Percentiles rank a stretch among this genome's conserved stretches.
Evolutionary conservation across 2,329 filamentous ascomycete species (phyloP).

Genomic region (Fusarium oxysporum): DNA sequence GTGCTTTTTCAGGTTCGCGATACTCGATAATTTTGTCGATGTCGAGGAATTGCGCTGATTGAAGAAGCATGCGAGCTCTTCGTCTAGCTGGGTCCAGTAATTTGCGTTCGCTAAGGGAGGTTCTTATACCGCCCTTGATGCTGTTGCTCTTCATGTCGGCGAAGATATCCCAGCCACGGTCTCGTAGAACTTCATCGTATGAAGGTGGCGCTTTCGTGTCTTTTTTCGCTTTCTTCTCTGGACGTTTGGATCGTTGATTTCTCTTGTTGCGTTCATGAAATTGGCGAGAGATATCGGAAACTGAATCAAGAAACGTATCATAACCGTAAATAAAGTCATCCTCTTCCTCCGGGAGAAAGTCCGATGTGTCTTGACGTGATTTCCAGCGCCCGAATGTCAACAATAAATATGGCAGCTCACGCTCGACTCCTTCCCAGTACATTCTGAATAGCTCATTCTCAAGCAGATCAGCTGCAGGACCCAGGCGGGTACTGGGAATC

Average conservation of each 20-base stretch:
- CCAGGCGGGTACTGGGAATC: constrained; percentile 8
- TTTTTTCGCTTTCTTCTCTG: neutral
- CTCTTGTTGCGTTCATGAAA: constrained; percentile 45
- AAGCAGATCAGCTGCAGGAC: constrained; percentile 4
- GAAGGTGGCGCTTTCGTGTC: constrained; percentile 21
- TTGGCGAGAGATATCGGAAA: constrained; percentile 47
- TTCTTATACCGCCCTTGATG: constrained; percentile 6
- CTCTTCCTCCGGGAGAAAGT: constrained; percentile 42
- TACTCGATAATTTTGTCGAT: constrained; percentile 55
- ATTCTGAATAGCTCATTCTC: constrained; percentile 34
- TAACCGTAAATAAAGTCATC: constrained; percentile 51
- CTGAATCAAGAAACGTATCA: constrained; percentile 54
- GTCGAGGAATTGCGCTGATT: constrained; percentile 51
- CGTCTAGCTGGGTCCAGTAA: constrained; percentile 18
- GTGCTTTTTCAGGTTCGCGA: constrained; percentile 39
- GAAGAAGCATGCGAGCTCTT: constrained; percentile 48
- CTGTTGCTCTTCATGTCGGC: constrained; percentile 40
- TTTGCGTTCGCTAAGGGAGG: constrained; percentile 15
- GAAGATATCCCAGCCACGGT: constrained; percentile 40
- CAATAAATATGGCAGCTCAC: constrained; percentile 52
- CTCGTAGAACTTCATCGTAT: constrained; percentile 38
- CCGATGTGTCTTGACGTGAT: constrained; percentile 16
- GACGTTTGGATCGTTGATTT: neutral
- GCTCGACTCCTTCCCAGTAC: constrained; percentile 53
- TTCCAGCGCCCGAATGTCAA: constrained; percentile 51